Base-by-base conservation (phyloP, 176 grass and related monocot species). In the Elaeis guineensis region DNA sequence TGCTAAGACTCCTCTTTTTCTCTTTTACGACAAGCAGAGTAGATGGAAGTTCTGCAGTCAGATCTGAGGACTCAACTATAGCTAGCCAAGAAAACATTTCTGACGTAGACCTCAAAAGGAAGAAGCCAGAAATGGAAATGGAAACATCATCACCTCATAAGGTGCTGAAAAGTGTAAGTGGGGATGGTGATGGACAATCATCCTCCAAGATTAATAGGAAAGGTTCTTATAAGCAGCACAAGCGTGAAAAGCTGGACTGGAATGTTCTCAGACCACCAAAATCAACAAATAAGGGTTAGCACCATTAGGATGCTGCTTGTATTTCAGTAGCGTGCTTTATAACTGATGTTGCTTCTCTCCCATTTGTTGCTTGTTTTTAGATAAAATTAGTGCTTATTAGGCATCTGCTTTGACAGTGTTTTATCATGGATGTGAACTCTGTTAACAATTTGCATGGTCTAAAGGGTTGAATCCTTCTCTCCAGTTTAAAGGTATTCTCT, bases 231-330 rank as follows among this genome's bases (percentile, higher is more conserved):
- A 83, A 77, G 66, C 67, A 73, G 12, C 72, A 67, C 30, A 91
- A 97, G 30, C 69, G 55, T 12, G 81, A 64, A 48, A 91, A 82
- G 75, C 69, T 85, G 49, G 81, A 85, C 58, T 97, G 72, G 70
- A 88, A 69, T 22, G 59, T 73, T 54, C 75, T 97, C 6, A 83
- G 83, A 72, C 81, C 52, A 54, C 54, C 67, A 11, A 87, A 73
- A 62, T 5, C n/a, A 3, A 15, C 16, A 17, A 55, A 73, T 18
- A 54, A 22, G 25, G 50, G 29, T 44, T 63, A 63, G 50, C 35
- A 44, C 35, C 8, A 44, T 44, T 2, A 2, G 9, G 35, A 14
- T 44, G 35, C 1, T 44, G 12, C 35, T 44, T 44, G 35, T 44
- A 3, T 44, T 44, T 44, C 11, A 44, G 2, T 30, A 30, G 6